These are phyloP conservation scores for Stipa capillata DNA, from an alignment of 176 grass and related monocot genomes.

Conservation along the genomic window DNA sequence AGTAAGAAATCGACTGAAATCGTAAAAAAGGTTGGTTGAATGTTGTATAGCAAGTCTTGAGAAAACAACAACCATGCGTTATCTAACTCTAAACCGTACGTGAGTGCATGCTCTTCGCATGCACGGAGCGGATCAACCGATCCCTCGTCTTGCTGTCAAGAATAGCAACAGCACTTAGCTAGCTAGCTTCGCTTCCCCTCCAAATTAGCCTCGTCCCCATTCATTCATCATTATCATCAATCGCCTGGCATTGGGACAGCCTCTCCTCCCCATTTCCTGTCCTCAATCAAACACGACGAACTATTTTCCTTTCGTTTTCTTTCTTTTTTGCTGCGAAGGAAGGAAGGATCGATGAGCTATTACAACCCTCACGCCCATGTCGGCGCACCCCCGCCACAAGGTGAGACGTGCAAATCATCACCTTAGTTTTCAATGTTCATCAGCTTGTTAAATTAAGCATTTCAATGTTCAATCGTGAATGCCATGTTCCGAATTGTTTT, in stretches of 20 bases:
- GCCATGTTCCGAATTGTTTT: not conserved
- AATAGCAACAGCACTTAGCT: not conserved
- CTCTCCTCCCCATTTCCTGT: not conserved
- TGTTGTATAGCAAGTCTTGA: not conserved
- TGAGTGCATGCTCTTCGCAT: not conserved
- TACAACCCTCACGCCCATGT: conserved; percentile 42
- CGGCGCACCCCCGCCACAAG: conserved; percentile 40
- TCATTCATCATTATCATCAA: too few species aligned
- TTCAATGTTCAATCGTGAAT: not conserved
- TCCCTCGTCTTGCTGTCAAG: not conserved
- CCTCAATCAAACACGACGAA: not conserved
- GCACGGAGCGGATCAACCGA: not conserved
- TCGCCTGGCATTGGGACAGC: too few species aligned
- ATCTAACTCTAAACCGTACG: too few species aligned
- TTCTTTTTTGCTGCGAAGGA: not conserved
- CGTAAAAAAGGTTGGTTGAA: not conserved
- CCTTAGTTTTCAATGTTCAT: not conserved
- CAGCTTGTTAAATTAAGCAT: not conserved
- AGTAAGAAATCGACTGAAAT: too few species aligned
- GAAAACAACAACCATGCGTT: not conserved
- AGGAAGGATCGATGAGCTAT: conserved; percentile 47
- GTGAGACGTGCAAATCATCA: not conserved
- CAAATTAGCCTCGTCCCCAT: not conserved
- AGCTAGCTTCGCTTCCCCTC: not conserved
- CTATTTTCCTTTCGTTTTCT: not conserved